Base-by-base conservation (phyloP, 1,284 basidiomycete genomes). In the Pterulicium gracile region DNA sequence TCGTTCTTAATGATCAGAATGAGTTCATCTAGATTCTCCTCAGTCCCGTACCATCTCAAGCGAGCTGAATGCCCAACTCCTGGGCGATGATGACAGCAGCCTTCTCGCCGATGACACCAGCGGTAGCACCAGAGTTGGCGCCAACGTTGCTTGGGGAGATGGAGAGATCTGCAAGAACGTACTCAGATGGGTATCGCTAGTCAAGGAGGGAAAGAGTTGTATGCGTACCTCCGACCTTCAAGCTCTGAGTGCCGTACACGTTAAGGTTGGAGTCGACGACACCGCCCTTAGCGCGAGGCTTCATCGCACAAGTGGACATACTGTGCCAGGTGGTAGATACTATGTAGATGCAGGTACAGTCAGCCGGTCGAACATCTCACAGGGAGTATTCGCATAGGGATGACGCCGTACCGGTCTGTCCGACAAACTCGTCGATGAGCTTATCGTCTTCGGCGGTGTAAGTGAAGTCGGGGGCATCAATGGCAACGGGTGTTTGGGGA, bases 371-470 rank as follows among this genome's bases (percentile, higher is more conserved):
- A 47, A n/a, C 17, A 13, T 19, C 18, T 12, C 24, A 35, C 3
- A 36, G 20, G n/a, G n/a, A 7, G 27, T 10, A 32, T 32, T 7
- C 27, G 10, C 20, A 34, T 27, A 7, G 3, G n/a, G 18, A 17
- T 24, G 7, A 7, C 15, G 7, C 7, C 13, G 12, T 13, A 13
- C 19, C 21, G 5, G 13, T 23, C 7, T 52, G 49, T 5, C 62
- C 54, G 4, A 63, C 54, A 49, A 60, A 69, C n/a, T 56, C 51
- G 18, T 70, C 66, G 49, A 51, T 58, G 2, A 49, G 56, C 39
- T 58, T 54, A 15, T 76, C 65, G 48, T 77, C 73, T 39, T 69
- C 67, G 0, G 45, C 45, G 1, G 61, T 59, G 55, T 75, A 75
- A 4, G 57, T 49, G 14, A 71, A 57, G 21, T 63, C 57, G 5